Conservation (phyloP, 306 rosid genomes). For the Cucumis cinereus region DNA sequence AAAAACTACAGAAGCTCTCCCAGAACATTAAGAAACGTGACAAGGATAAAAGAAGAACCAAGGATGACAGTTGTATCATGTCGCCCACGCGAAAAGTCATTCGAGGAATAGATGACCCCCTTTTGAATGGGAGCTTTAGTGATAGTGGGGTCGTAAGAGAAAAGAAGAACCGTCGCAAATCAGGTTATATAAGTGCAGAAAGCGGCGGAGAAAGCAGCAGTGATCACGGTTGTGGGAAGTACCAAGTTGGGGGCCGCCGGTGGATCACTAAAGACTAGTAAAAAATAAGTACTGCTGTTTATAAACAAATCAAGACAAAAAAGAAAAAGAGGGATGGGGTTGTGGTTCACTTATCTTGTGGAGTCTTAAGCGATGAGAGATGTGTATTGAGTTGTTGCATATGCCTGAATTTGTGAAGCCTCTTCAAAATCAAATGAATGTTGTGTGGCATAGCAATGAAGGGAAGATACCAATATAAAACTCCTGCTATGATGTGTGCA, state of each 20-base stretch:
- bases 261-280: slow-evolving; percentile 85
- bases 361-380: neutral
- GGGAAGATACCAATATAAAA: neutral
- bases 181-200: slow-evolving; percentile 74
- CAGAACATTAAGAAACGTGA: slow-evolving; percentile 81
- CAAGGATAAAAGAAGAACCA: slow-evolving; percentile 65
- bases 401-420: neutral
- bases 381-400: neutral
- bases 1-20: slow-evolving; percentile 64
- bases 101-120: slow-evolving; percentile 95
- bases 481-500: neutral
- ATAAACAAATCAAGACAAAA: slow-evolving; percentile 1
- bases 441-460: neutral
- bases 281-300: neutral
- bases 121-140: slow-evolving; percentile 70
- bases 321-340: neutral
- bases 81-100: slow-evolving; percentile 56
- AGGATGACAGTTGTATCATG: slow-evolving; percentile 72
- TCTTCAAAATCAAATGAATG: neutral
- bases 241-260: slow-evolving; percentile 69
- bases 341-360: slow-evolving; percentile 2
- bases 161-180: slow-evolving; percentile 73
- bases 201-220: slow-evolving; percentile 96
- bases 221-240: slow-evolving; percentile 65
- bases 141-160: slow-evolving; percentile 58